phyloP scores from a whole-genome alignment of 148 eudicot species.

The Hydrangea macrophylla region DNA sequence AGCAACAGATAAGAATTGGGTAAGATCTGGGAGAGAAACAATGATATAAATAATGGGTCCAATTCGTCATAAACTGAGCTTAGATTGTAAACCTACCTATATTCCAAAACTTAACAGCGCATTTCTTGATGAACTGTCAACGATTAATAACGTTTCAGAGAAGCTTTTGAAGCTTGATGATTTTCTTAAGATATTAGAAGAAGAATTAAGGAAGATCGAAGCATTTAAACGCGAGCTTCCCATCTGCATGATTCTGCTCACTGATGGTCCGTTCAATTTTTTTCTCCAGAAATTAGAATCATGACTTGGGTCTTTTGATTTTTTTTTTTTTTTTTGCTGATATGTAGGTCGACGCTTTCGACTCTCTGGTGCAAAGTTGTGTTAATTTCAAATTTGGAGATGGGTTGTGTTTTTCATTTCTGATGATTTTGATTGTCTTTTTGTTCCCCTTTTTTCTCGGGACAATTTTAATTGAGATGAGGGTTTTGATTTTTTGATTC shows the following conservation, averaged over 20 bases:
- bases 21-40: slow-evolving; percentile 5
- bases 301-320: no score
- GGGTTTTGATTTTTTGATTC: background rate
- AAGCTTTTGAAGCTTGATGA: slow-evolving; percentile 40
- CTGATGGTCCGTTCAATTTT: slow-evolving; percentile 44
- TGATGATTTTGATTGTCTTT: slow-evolving; percentile 13
- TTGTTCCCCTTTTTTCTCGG: background rate
- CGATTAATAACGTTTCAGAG: slow-evolving; percentile 31
- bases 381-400: background rate
- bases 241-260: slow-evolving; percentile 58
- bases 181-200: slow-evolving; percentile 42
- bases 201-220: slow-evolving; percentile 58
- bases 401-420: slow-evolving; percentile 5
- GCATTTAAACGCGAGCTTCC: slow-evolving; percentile 74
- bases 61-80: slow-evolving; percentile 43
- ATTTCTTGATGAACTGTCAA: slow-evolving; percentile 32
- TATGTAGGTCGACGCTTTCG: no score
- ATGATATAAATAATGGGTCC: slow-evolving; percentile 34
- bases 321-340: slow-evolving; percentile 1
- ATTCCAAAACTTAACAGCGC: slow-evolving; percentile 32
- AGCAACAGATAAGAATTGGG: background rate
- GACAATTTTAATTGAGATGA: background rate
- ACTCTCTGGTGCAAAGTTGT: no score
- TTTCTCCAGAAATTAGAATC: no score
- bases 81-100: slow-evolving; percentile 39